Evolutionary conservation across 1,284 basidiomycete genomes (phyloP).

Genomic region (Cryptococcus sp.): DNA sequence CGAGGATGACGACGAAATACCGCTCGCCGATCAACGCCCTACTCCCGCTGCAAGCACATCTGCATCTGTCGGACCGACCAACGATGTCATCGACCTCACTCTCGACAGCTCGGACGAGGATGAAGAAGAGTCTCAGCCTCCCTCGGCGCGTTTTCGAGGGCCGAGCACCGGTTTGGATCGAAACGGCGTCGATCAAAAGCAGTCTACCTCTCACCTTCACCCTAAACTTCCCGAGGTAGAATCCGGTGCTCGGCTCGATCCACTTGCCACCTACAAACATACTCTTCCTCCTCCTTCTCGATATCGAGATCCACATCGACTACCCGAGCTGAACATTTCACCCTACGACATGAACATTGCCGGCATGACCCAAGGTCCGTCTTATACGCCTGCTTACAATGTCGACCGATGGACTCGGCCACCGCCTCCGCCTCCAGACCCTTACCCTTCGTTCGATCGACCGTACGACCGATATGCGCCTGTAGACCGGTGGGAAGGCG

Average conservation of each 20-base stretch:
- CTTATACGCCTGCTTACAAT: not conserved
- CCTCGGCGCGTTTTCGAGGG: slow-evolving; percentile 27
- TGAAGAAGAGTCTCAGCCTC: slow-evolving; percentile 5
- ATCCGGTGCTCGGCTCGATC: slow-evolving; percentile 5
- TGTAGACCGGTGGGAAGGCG: not conserved
- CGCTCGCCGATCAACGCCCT: slow-evolving; percentile 1
- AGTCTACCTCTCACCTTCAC: slow-evolving; percentile 6
- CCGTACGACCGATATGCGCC: not conserved
- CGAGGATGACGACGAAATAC: slow-evolving; percentile 62
- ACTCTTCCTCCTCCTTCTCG: not conserved
- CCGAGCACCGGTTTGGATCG: slow-evolving; percentile 30
- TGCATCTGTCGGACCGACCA: not conserved
- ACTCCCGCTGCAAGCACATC: slow-evolving; percentile 4
- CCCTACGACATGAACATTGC: not conserved
- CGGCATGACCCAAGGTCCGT: not conserved
- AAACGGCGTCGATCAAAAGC: slow-evolving; percentile 22
- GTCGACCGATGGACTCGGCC: not conserved
- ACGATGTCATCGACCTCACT: slow-evolving; percentile 27
- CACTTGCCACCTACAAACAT: not conserved
- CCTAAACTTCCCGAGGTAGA: slow-evolving; percentile 2
- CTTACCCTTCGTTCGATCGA: not conserved
- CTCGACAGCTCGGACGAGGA: slow-evolving; percentile 23
- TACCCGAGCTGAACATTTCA: not conserved
- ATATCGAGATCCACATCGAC: not conserved
- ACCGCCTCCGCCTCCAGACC: too few species aligned